Conservation (phyloP, 2,329 filamentous ascomycete species). For the Cyphellophora attinorum region DNA sequence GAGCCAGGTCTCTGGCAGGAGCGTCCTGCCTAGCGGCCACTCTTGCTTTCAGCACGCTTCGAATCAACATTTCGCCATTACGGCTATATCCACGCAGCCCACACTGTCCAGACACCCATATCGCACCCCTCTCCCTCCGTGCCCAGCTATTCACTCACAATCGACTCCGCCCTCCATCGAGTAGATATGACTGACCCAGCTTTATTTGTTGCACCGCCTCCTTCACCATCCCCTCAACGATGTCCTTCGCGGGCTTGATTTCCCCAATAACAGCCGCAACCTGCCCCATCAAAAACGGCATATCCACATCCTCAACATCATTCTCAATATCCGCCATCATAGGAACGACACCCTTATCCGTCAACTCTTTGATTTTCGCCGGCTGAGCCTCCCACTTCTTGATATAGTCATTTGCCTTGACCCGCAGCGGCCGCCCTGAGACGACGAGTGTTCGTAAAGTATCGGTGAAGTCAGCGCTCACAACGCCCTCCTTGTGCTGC, state of each 20-base stretch:
- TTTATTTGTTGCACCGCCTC: slow-evolving; percentile 63
- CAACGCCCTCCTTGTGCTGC: slow-evolving; percentile 75
- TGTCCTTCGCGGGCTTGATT: slow-evolving; percentile 70
- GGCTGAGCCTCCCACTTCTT: slow-evolving; percentile 69
- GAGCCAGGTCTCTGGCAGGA: too few relatives aligned
- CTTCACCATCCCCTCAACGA: slow-evolving; percentile 83
- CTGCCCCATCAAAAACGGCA: slow-evolving; percentile 89
- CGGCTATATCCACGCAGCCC: too few relatives aligned
- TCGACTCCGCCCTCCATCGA: slow-evolving; percentile 10
- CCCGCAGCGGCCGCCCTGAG: slow-evolving; percentile 69
- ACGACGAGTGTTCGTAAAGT: slow-evolving; percentile 77
- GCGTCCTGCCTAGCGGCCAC: too few relatives aligned
- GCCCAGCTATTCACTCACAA: slow-evolving; percentile 6
- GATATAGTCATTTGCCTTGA: slow-evolving; percentile 76
- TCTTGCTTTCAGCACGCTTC: too few relatives aligned
- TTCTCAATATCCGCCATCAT: slow-evolving; percentile 69
- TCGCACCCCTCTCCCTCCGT: too few relatives aligned
- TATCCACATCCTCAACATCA: slow-evolving; percentile 69
- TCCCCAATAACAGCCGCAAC: slow-evolving; percentile 69
- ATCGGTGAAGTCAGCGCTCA: slow-evolving; percentile 67
- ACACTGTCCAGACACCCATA: too few relatives aligned
- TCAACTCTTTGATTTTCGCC: slow-evolving; percentile 64
- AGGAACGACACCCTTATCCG: slow-evolving; percentile 67
- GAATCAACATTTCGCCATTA: too few relatives aligned
- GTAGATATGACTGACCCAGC: slow-evolving; percentile 52